Conservation (phyloP, 805 yeast species). For the Yarrowia keelungensis region DNA sequence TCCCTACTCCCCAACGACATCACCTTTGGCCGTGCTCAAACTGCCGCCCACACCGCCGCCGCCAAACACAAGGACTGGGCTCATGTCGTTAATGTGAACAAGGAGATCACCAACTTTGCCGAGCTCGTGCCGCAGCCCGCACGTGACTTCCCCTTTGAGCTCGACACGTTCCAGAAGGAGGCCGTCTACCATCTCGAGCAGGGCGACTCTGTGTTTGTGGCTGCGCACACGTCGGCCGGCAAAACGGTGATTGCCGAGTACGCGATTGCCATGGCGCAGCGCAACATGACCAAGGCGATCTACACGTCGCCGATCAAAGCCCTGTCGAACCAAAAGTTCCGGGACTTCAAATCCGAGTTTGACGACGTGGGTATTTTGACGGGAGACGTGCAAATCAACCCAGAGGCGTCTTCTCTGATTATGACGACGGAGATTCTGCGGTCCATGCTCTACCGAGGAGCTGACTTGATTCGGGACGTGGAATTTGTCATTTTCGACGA, state of each 20-base stretch:
- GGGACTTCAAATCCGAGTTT: conserved; percentile 84
- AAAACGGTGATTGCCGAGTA: conserved; percentile 98
- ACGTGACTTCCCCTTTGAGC: conserved; percentile 89
- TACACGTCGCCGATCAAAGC: conserved; percentile 97
- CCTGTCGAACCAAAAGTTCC: conserved; percentile 83
- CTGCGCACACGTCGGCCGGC: conserved; percentile 99
- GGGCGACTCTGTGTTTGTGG: conserved; percentile 98
- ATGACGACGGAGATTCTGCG: conserved; percentile 98
- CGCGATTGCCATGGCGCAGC: conserved; percentile 94
- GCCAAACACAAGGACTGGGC: conserved; percentile 77
- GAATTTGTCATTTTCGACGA: conserved; percentile 98
- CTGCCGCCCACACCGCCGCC: conserved; percentile 41
- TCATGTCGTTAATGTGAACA: conserved; percentile 87
- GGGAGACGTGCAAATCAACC: conserved; percentile 97
- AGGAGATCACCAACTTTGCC: conserved; percentile 79
- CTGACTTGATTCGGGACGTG: conserved; percentile 94
- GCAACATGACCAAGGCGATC: conserved; percentile 96
- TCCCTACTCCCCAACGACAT: conserved; percentile 59
- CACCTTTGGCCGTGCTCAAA: conserved; percentile 55
- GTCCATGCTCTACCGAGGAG: conserved; percentile 95
- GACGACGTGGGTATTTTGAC: conserved; percentile 93
- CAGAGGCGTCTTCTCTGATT: conserved; percentile 93
- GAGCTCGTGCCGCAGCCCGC: conserved; percentile 95
- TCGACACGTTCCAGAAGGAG: conserved; percentile 95
- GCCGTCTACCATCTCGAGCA: conserved; percentile 96